These are phyloP conservation scores for Calonectria pseudoreteaudii DNA, from an alignment of 2,329 filamentous ascomycete species.

Conservation along the genomic window DNA sequence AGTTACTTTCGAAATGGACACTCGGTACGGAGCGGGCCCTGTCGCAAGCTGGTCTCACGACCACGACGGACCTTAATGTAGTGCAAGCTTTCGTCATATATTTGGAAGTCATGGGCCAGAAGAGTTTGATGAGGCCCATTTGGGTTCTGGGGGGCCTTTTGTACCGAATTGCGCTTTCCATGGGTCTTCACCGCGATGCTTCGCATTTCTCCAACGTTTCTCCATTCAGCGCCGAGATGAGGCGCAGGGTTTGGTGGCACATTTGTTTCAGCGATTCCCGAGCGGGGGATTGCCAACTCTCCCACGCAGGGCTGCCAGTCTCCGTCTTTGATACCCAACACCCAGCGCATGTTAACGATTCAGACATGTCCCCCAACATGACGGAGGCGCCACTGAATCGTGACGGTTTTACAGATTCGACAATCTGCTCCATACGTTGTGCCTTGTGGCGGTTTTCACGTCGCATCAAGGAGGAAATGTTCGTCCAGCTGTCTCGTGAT, in stretches of 20 bases:
- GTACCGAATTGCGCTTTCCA: not conserved
- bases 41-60: not conserved
- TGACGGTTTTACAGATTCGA: not conserved
- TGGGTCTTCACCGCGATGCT: not conserved
- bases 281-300: not conserved
- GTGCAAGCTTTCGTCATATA: not conserved
- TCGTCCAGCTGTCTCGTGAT: not conserved
- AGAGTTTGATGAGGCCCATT: not conserved
- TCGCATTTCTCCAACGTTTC: not conserved
- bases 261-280: not conserved
- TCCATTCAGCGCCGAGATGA: not conserved
- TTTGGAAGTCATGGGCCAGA: not conserved
- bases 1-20: not conserved
- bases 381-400: not conserved
- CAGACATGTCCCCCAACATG: not conserved
- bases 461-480: not conserved
- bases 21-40: constrained; percentile 1
- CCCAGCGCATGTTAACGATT: not conserved
- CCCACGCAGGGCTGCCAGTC: not conserved
- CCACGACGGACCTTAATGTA: not conserved
- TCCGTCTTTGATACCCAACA: not conserved
- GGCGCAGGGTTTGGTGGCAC: constrained; percentile 6
- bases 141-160: not conserved
- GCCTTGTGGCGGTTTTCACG: not conserved
- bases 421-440: not conserved